phyloP scores from a whole-genome alignment of 2,329 filamentous ascomycete species.

The Xylaria sp. region DNA sequence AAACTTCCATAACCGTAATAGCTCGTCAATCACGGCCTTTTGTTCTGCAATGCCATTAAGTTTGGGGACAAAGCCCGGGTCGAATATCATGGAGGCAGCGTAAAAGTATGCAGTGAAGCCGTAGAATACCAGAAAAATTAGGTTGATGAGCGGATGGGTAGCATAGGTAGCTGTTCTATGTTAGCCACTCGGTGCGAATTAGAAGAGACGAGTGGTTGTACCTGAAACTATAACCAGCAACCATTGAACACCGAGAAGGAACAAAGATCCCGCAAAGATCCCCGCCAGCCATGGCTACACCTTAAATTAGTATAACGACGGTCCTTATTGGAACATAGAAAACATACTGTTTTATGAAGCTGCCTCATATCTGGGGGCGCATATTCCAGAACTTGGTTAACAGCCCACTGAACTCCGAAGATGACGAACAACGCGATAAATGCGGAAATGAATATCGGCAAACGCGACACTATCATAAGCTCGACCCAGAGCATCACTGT shows the following conservation, averaged over 20 bases:
- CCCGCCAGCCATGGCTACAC: slow-evolving; percentile 87
- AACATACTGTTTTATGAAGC: slow-evolving; percentile 85
- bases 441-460: slow-evolving; percentile 80
- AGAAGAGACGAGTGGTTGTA: slow-evolving; percentile 54
- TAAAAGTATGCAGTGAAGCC: slow-evolving; percentile 86
- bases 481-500: slow-evolving; percentile 79
- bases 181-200: slow-evolving; percentile 47
- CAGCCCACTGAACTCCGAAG: slow-evolving; percentile 80
- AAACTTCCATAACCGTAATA: slow-evolving; percentile 87
- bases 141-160: slow-evolving; percentile 77
- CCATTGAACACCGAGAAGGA: slow-evolving; percentile 83
- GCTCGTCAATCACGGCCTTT: slow-evolving; percentile 86
- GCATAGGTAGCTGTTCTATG: slow-evolving; percentile 68
- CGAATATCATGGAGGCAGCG: slow-evolving; percentile 82
- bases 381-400: slow-evolving; percentile 81
- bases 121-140: slow-evolving; percentile 75
- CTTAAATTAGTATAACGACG: slow-evolving; percentile 27
- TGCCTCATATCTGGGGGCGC: slow-evolving; percentile 89
- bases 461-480: slow-evolving; percentile 76
- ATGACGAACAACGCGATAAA: slow-evolving; percentile 74
- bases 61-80: slow-evolving; percentile 94
- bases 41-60: slow-evolving; percentile 89
- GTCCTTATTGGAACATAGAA: not conserved
- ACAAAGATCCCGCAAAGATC: slow-evolving; percentile 88
- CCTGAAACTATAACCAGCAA: slow-evolving; percentile 77